phyloP scores from a whole-genome alignment of 371 early-diverging fungal species.

The Rhizopus arrhizus region DNA sequence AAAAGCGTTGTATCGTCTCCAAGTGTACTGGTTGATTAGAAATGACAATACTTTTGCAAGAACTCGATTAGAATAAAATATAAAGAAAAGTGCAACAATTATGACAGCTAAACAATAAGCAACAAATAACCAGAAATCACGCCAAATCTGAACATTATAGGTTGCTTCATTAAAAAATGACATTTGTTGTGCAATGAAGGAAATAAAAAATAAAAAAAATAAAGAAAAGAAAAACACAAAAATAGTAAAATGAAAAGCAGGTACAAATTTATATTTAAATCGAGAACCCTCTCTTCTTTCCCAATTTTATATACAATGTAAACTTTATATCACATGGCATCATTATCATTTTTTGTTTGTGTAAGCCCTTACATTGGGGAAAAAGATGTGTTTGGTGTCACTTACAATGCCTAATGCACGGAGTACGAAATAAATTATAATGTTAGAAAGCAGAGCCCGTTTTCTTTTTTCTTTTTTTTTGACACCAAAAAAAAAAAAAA shows the following conservation, averaged over 20 bases:
- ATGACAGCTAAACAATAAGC: constrained; percentile 72
- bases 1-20: constrained; percentile 71
- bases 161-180: neutral
- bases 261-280: no score
- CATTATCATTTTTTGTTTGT: no score
- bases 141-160: constrained; percentile 28
- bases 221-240: neutral
- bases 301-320: no score
- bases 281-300: no score
- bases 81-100: constrained; percentile 72
- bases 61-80: constrained; percentile 77
- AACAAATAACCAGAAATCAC: constrained; percentile 63
- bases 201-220: constrained; percentile 1
- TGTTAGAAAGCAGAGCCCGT: neutral
- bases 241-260: neutral
- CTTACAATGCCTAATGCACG: no score
- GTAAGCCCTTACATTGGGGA: no score
- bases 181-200: neutral
- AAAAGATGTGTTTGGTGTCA: no score
- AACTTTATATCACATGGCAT: no score
- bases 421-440: neutral
- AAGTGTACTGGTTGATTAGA: constrained; percentile 70
- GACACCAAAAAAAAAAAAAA: neutral
- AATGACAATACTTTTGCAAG: constrained; percentile 67
- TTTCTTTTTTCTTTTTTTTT: neutral